A percentile compares a stretch with the other conserved stretches of the same genome.
Evolutionary conservation across 768 basidiomycete genomes (phyloP).

Genomic region (Porphyrellus cyaneotinctus): DNA sequence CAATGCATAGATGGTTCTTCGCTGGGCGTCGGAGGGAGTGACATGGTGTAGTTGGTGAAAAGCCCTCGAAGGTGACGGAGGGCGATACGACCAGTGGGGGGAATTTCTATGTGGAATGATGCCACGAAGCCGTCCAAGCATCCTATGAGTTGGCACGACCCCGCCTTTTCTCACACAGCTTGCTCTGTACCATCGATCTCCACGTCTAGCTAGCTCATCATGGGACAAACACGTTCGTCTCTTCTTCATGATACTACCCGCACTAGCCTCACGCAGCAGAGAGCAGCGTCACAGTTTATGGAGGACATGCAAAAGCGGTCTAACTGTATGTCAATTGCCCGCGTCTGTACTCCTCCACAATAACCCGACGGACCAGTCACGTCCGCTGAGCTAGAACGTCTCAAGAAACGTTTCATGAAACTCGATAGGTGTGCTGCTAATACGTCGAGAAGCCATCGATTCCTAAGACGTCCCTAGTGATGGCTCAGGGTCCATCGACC

Average conservation of each 20-base stretch:
- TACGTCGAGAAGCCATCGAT: not conserved
- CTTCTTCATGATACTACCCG: not conserved
- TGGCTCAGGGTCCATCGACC: conserved; percentile 96
- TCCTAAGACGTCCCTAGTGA: conserved; percentile 49
- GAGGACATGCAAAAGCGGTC: conserved; percentile 96
- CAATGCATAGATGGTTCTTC: conserved; percentile 80
- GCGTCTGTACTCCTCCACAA: not conserved
- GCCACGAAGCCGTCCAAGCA: conserved; percentile 1
- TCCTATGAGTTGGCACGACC: too few species aligned
- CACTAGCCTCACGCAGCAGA: conserved; percentile 5
- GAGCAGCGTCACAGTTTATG: conserved; percentile 86
- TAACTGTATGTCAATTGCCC: conserved; percentile 70
- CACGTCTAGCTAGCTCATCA: conserved; percentile 32
- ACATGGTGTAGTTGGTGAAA: too few species aligned
- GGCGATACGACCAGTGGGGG: too few species aligned
- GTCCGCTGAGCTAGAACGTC: conserved; percentile 84
- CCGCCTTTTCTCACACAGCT: conserved; percentile 27
- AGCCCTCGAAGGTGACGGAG: too few species aligned
- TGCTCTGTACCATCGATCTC: not conserved
- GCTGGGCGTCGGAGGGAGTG: conserved; percentile 48
- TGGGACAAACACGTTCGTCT: conserved; percentile 82
- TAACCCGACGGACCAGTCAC: conserved; percentile 61
- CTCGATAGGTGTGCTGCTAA: conserved; percentile 69
- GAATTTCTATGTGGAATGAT: conserved; percentile 29
- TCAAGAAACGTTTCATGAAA: conserved; percentile 99